Evolutionary conservation across 768 basidiomycete genomes (phyloP).

Genomic region (Favolaschia claudopus): DNA sequence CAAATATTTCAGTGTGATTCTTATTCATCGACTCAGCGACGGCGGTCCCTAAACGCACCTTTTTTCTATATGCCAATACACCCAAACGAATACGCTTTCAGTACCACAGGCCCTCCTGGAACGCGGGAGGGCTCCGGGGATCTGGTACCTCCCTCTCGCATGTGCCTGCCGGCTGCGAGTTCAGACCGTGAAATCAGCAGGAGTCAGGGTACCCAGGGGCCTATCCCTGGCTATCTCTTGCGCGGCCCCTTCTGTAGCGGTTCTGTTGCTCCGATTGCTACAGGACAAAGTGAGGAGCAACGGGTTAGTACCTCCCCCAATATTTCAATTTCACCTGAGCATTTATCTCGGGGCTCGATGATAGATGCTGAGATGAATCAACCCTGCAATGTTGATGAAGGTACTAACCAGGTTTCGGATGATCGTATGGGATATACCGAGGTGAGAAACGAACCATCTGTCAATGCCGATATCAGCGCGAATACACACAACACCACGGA

Average conservation of each 20-base stretch:
- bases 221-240: not conserved
- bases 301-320: not conserved
- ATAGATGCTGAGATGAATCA: not conserved
- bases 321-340: not conserved
- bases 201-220: not conserved
- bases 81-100: not conserved
- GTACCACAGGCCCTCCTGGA: slow-evolving; percentile 8
- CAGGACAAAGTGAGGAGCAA: slow-evolving; percentile 1
- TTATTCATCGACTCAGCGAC: too few relatives aligned
- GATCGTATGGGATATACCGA: too few relatives aligned
- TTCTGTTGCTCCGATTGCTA: slow-evolving; percentile 1
- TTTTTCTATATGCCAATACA: not conserved
- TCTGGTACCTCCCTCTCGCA: not conserved
- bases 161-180: slow-evolving; percentile 10
- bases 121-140: slow-evolving; percentile 13
- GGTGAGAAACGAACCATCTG: too few relatives aligned
- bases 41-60: slow-evolving; percentile 11
- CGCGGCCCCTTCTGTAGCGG: slow-evolving; percentile 3
- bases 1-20: too few relatives aligned
- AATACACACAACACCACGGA: too few relatives aligned
- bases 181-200: not conserved
- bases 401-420: too few relatives aligned
- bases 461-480: too few relatives aligned
- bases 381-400: not conserved
- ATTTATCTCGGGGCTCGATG: not conserved